Evolutionary conservation across 2,329 filamentous ascomycete species (phyloP), one percentile per base, ranked within the genome.

Genomic region (Penicillium corylophilum): DNA sequence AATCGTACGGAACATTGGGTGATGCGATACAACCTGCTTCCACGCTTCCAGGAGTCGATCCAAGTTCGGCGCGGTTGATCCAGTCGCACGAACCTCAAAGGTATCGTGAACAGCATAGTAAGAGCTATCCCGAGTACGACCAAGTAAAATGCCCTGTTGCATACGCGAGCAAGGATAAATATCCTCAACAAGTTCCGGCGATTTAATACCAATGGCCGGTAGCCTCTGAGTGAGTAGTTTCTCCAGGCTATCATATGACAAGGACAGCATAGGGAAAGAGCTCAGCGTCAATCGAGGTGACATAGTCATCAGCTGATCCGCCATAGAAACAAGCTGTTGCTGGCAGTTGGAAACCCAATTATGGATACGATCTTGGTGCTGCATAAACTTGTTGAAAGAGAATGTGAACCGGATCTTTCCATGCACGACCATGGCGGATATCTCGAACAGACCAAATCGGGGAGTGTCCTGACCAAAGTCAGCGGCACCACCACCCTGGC

Each of bases 371-470:
- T 69, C 59, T 50, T 79, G 77, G 54, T 79, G 75, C 9, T 63
- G 61, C 75, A 80, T 79, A 26, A 71, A 64, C 13, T 70, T 68
- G 56, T 80, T 81, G 64, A 77, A 80, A 0, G 77, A 77, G 59
- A 81, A 81, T 0, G 73, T 74, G 46, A 81, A 77, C 8, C 76
- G 73, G 22, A 81, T 67, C 13, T 65, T 66, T 0, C 75, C 77
- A 45, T 74, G 70, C 13, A 75, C 74, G 3, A 79, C 71, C 46
- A 79, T 74, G 1, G 78, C 78, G 0, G 77, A 78, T 33, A 81
- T 78, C 54, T 82, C 79, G 50, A 82, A 78, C 0, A 82, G 67
- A 4, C 73, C 76, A 53, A 79, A 77, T 3, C 77, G 72, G 9
- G 74, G 75, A 10, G 76, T 75, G 4, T 70, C 61, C 33, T 67